phyloP scores from a whole-genome alignment of 306 rosid genomes.

The Purshia tridentata region DNA sequence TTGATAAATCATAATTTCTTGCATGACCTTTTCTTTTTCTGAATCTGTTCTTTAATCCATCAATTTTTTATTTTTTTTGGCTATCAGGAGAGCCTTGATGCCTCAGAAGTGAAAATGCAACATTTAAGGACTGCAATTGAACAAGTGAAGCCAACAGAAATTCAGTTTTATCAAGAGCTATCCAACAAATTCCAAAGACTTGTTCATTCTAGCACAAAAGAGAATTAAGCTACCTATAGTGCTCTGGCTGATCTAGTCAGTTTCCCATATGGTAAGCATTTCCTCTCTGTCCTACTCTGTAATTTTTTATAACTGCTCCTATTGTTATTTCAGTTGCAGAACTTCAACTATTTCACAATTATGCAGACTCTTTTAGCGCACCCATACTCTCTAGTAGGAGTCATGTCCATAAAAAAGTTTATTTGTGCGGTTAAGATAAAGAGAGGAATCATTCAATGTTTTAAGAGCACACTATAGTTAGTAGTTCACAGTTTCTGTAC shows the following conservation, averaged over 20 bases:
- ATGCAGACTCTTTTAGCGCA: background rate
- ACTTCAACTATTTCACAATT: background rate
- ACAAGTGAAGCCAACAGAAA: conserved; percentile 63
- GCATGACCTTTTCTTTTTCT: conserved; percentile 4
- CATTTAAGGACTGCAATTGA: conserved; percentile 63
- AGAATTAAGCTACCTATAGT: conserved; percentile 30
- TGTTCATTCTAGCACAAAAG: conserved; percentile 43
- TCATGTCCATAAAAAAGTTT: background rate
- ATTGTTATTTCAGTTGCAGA: conserved; percentile 4
- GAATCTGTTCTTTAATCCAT: conserved; percentile 19
- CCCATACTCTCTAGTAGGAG: background rate
- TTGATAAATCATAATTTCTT: conserved; percentile 31
- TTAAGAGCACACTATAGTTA: too few species aligned
- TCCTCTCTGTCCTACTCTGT: conserved; percentile 17
- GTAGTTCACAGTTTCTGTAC: too few species aligned
- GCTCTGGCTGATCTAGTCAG: conserved; percentile 25
- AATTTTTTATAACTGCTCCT: background rate
- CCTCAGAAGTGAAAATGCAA: conserved; percentile 64
- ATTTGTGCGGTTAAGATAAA: too few species aligned
- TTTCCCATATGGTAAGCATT: conserved; percentile 46
- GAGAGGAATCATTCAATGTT: too few species aligned
- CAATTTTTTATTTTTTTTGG: conserved; percentile 4
- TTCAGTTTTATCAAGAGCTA: conserved; percentile 58
- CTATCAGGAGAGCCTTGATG: conserved; percentile 64
- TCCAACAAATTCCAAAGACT: conserved; percentile 71